These are phyloP conservation scores for Melocanna baccifera DNA, from an alignment of 176 grass and related monocot genomes.

Conservation along the genomic window DNA sequence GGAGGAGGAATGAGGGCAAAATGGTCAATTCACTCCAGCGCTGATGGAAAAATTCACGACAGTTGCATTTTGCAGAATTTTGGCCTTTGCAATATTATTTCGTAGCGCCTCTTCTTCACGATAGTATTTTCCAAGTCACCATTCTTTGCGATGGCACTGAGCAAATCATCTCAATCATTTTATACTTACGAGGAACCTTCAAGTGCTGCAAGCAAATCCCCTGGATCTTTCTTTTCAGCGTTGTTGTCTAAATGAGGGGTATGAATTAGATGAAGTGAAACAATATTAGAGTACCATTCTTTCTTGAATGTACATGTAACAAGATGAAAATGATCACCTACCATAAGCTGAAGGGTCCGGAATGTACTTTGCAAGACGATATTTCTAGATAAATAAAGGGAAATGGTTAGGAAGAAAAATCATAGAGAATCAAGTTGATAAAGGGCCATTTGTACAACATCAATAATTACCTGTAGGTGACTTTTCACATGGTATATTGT, in stretches of 20 bases:
- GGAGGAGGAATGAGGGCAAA: too few species aligned
- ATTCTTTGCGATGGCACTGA: too few species aligned
- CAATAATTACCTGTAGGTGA: conserved; percentile 72
- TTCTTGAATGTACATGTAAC: background rate
- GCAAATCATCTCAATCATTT: too few species aligned
- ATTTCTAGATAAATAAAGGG: conserved; percentile 54
- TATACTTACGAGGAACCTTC: conserved; percentile 78
- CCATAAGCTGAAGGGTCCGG: conserved; percentile 67
- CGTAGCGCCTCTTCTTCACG: too few species aligned
- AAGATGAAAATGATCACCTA: conserved; percentile 29
- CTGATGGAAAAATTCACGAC: too few species aligned
- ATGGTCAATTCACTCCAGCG: too few species aligned
- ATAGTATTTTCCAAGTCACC: too few species aligned
- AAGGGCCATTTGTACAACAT: background rate
- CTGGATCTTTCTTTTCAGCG: conserved; percentile 63
- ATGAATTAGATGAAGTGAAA: background rate
- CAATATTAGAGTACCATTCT: background rate
- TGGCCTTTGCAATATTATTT: too few species aligned
- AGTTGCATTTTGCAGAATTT: too few species aligned
- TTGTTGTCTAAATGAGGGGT: conserved; percentile 34
- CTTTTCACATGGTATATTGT: conserved; percentile 96
- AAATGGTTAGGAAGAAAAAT: background rate
- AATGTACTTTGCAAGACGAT: conserved; percentile 78
- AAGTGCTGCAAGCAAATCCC: conserved; percentile 42
- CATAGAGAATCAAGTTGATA: background rate